These are phyloP conservation scores for Talaromyces stipitatus DNA, from an alignment of 495 filamentous ascomycete genomes.

Conservation along the genomic window DNA sequence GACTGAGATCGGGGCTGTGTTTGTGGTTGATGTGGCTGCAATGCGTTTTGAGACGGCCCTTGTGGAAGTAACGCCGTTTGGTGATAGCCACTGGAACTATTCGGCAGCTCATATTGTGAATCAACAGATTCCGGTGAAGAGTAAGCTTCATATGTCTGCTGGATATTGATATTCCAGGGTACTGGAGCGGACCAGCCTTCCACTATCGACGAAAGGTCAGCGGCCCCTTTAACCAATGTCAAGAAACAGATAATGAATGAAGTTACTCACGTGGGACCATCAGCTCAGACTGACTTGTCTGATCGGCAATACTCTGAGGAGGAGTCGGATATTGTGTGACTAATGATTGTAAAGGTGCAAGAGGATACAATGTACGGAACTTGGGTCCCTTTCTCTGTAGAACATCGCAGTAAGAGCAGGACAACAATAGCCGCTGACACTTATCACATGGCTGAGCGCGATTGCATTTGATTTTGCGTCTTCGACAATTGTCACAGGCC, in stretches of 20 bases:
- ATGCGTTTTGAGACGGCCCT: background rate
- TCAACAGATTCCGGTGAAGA: constrained; percentile 35
- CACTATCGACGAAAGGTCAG: constrained; percentile 1
- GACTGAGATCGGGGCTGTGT: background rate
- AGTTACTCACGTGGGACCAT: constrained; percentile 1
- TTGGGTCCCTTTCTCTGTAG: constrained; percentile 39
- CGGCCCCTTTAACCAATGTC: background rate
- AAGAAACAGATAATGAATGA: background rate
- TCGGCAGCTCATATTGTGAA: constrained; percentile 14
- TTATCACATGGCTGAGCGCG: constrained; percentile 38
- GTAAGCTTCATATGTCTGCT: background rate
- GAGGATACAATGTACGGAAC: constrained; percentile 36
- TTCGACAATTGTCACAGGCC: constrained; percentile 39
- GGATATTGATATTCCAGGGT: constrained; percentile 1
- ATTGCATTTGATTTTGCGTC: constrained; percentile 39
- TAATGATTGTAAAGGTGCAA: constrained; percentile 34
- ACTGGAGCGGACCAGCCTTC: constrained; percentile 2
- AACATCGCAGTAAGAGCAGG: constrained; percentile 38
- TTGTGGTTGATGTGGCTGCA: background rate
- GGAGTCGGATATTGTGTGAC: constrained; percentile 9
- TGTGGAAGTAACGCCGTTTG: constrained; percentile 5
- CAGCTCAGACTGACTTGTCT: background rate
- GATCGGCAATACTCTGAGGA: constrained; percentile 1
- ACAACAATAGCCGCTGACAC: constrained; percentile 35
- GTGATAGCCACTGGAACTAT: constrained; percentile 2